A percentile compares a stretch with the other conserved stretches of the same genome.
Conservation (phyloP, 75 land plant species). For the Cunninghamia lanceolata region DNA sequence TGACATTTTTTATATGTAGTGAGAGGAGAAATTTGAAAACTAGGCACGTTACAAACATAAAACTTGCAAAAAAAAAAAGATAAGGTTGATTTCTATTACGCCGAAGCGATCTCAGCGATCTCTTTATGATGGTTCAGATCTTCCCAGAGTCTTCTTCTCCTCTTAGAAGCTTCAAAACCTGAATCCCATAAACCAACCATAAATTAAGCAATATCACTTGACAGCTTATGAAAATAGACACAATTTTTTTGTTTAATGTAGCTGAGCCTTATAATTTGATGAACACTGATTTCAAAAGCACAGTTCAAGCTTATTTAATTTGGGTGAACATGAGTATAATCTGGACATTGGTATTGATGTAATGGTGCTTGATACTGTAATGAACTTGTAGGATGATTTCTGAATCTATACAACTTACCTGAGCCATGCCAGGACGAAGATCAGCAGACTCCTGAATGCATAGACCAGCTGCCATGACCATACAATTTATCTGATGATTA, state of each 20-base stretch:
- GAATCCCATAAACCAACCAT: neutral
- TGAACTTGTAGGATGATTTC: neutral
- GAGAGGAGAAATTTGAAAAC: no score
- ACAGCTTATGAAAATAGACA: neutral
- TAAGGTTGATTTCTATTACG: no score
- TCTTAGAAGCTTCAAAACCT: constrained; percentile 45
- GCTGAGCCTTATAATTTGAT: neutral
- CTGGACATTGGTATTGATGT: no score
- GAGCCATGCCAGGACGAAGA: constrained; percentile 58
- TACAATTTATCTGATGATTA: no score
- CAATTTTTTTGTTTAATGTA: neutral
- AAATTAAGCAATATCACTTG: no score
- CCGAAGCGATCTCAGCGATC: no score
- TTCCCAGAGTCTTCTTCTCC: neutral
- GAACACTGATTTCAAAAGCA: neutral
- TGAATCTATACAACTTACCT: constrained; percentile 27
- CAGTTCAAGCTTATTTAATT: neutral
- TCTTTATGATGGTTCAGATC: no score
- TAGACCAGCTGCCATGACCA: no score
- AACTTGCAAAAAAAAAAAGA: no score
- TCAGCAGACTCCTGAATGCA: no score
- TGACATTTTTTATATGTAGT: no score
- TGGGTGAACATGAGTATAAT: neutral
- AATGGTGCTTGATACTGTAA: neutral
- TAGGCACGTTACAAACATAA: no score